phyloP scores from a whole-genome alignment of 129 eudicot species.

The Lactuca saligna region DNA sequence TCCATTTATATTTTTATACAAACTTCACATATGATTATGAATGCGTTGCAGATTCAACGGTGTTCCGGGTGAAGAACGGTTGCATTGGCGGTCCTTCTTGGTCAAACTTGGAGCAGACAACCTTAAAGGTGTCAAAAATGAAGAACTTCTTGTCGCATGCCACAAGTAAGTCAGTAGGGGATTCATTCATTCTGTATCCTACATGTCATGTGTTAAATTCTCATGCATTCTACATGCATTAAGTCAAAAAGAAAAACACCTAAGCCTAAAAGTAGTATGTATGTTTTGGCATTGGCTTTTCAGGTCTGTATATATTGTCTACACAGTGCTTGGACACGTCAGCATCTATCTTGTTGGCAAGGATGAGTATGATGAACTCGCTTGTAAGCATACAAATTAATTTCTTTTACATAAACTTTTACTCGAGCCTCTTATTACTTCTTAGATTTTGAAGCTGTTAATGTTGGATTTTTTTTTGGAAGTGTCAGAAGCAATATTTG shows the following conservation, averaged over 20 bases:
- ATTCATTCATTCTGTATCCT: too few species aligned
- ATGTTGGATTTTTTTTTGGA: constrained; percentile 11
- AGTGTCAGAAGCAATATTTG: constrained; percentile 95
- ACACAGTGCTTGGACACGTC: constrained; percentile 95
- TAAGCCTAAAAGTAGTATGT: background rate
- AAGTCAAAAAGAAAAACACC: background rate
- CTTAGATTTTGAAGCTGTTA: background rate
- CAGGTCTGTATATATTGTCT: constrained; percentile 95
- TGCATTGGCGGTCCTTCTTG: constrained; percentile 95
- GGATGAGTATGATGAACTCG: constrained; percentile 98
- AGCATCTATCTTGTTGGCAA: constrained; percentile 93
- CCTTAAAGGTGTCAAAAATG: constrained; percentile 85
- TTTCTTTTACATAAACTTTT: background rate
- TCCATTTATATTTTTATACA: background rate
- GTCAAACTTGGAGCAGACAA: constrained; percentile 95
- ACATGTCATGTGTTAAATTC: too few species aligned
- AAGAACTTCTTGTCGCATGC: constrained; percentile 96
- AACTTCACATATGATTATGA: too few species aligned
- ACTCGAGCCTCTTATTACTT: background rate
- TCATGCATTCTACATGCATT: background rate
- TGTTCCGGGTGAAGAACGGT: constrained; percentile 96
- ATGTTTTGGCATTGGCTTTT: constrained; percentile 10
- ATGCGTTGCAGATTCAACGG: constrained; percentile 78
- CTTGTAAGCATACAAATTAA: constrained; percentile 54
- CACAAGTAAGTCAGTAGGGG: constrained; percentile 64